These are phyloP conservation scores for Vicia villosa DNA, from an alignment of 306 rosid species.

Conservation along the genomic window DNA sequence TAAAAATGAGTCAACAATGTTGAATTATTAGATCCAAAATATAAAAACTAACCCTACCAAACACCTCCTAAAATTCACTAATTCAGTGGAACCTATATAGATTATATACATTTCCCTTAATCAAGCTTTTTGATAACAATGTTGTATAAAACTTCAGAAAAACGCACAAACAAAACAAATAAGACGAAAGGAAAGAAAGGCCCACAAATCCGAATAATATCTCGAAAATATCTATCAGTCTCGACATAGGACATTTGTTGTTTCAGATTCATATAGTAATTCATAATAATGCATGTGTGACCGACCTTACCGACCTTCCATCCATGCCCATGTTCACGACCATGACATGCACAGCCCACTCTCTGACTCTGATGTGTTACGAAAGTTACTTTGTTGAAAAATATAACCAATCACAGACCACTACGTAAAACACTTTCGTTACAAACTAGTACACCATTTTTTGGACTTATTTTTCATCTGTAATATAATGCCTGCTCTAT, in stretches of 20 bases:
- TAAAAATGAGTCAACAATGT: no score
- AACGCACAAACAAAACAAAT: background rate
- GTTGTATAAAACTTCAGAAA: background rate
- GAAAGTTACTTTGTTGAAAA: background rate
- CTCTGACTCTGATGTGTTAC: background rate
- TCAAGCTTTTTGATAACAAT: background rate
- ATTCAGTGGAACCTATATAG: no score
- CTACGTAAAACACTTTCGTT: slow-evolving; percentile 17
- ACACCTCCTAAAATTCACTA: slow-evolving; percentile 46
- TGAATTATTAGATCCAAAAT: no score
- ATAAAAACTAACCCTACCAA: no score
- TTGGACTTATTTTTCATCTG: background rate
- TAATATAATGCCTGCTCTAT: background rate
- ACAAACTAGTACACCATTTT: background rate
- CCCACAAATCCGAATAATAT: slow-evolving; percentile 45
- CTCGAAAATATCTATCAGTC: background rate
- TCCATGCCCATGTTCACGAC: slow-evolving; percentile 24
- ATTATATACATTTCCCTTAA: no score
- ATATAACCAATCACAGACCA: slow-evolving; percentile 1
- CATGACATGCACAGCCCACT: slow-evolving; percentile 1
- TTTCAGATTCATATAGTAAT: no score
- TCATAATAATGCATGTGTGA: slow-evolving; percentile 22
- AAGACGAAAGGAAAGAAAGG: background rate
- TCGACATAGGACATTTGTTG: background rate
- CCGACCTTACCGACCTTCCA: slow-evolving; percentile 34